A percentile compares a stretch with the other conserved stretches of the same genome.
phyloP scores from a whole-genome alignment of 2,329 filamentous ascomycete species.

The Fusarium nodosum region DNA sequence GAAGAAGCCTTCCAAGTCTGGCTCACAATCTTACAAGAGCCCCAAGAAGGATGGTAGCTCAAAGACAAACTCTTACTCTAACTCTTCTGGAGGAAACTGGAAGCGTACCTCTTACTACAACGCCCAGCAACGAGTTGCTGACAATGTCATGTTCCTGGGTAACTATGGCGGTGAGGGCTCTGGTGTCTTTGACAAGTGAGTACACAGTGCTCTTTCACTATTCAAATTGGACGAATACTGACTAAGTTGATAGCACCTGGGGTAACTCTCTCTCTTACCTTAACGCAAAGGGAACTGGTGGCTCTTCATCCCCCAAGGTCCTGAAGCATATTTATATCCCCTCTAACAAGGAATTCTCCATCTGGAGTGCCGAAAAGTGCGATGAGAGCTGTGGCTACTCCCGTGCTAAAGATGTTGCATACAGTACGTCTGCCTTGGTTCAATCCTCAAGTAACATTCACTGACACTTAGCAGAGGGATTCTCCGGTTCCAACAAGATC shows the following conservation, averaged over 20 bases:
- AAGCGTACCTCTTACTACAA: constrained; percentile 62
- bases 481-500: constrained; percentile 76
- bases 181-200: constrained; percentile 61
- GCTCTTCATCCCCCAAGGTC: constrained; percentile 56
- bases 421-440: constrained; percentile 54
- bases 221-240: constrained; percentile 2
- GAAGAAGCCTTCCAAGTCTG: constrained; percentile 17
- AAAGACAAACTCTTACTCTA: constrained; percentile 29
- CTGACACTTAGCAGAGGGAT: constrained; percentile 69
- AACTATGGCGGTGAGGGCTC: constrained; percentile 62
- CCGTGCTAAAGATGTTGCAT: constrained; percentile 60
- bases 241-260: constrained; percentile 54
- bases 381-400: constrained; percentile 59
- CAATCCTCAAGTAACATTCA: neutral
- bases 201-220: constrained; percentile 12
- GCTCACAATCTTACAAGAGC: constrained; percentile 27
- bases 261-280: constrained; percentile 63
- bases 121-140: constrained; percentile 55
- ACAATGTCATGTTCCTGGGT: constrained; percentile 64
- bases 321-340: constrained; percentile 57
- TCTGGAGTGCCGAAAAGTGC: constrained; percentile 61
- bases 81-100: constrained; percentile 53
- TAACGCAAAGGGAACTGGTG: constrained; percentile 57
- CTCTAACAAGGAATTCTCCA: constrained; percentile 62
- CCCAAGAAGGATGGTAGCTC: constrained; percentile 26